phyloP scores from a whole-genome alignment of 2,329 filamentous ascomycete species.

The Pestalotiopsis sp. region DNA sequence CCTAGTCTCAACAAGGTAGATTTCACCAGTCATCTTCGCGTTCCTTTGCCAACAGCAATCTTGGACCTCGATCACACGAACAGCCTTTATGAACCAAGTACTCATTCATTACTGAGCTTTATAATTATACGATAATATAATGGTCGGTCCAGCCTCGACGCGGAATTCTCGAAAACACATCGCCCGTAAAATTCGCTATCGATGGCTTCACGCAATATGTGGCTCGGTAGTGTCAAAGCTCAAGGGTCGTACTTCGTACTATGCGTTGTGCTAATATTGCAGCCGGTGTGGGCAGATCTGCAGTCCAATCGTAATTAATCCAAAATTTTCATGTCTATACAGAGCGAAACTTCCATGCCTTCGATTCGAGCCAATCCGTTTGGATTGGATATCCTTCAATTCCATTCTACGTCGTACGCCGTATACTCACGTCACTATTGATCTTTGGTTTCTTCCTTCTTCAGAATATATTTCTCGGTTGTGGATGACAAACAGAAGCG shows the following conservation, averaged over 20 bases:
- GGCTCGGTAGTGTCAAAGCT: background rate
- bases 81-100: no score
- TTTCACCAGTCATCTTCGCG: background rate
- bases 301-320: background rate
- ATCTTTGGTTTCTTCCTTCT: background rate
- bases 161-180: background rate
- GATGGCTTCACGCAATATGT: background rate
- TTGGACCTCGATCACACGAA: background rate
- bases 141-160: background rate
- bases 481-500: background rate
- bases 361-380: no score
- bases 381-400: no score
- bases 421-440: no score
- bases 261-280: background rate
- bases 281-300: background rate
- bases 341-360: background rate
- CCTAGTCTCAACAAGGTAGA: background rate
- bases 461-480: background rate
- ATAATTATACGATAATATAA: background rate
- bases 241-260: background rate
- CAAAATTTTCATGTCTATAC: background rate
- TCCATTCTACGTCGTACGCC: no score
- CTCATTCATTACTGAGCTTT: background rate
- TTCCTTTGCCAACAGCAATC: background rate
- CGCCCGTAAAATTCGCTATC: background rate